phyloP scores from a whole-genome alignment of 202 grass and related monocot species.

The Panicum virgatum region DNA sequence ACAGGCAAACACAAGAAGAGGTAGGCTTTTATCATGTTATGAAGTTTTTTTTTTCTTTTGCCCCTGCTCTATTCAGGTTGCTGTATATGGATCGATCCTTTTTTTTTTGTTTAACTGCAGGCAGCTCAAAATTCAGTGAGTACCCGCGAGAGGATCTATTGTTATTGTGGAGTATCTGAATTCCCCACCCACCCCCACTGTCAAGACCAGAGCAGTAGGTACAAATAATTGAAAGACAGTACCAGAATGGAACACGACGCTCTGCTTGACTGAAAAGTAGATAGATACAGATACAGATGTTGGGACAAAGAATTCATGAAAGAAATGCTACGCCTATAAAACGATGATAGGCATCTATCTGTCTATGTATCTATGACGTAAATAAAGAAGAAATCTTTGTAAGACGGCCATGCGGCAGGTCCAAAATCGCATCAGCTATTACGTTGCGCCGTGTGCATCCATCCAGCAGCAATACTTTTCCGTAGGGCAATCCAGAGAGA shows the following conservation, averaged over 20 bases:
- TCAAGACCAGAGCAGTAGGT: neutral
- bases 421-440: neutral
- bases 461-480: too few relatives aligned
- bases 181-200: too few relatives aligned
- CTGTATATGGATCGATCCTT: too few relatives aligned
- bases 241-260: neutral
- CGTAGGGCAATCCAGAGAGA: neutral
- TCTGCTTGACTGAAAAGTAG: neutral
- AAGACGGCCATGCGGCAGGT: neutral
- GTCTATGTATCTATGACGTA: neutral
- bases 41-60: neutral
- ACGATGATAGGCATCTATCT: neutral
- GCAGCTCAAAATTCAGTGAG: too few relatives aligned
- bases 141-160: neutral
- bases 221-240: neutral
- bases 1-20: neutral
- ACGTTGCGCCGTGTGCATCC: too few relatives aligned
- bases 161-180: neutral
- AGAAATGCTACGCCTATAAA: neutral
- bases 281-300: too few relatives aligned
- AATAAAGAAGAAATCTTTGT: neutral
- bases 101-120: too few relatives aligned
- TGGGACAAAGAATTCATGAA: neutral
- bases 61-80: neutral
- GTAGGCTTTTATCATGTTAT: neutral